Evolutionary conservation across 2,329 filamentous ascomycete genomes (phyloP), one percentile per base, ranked within the genome.

Genomic region (Epichloe coenophiala): DNA sequence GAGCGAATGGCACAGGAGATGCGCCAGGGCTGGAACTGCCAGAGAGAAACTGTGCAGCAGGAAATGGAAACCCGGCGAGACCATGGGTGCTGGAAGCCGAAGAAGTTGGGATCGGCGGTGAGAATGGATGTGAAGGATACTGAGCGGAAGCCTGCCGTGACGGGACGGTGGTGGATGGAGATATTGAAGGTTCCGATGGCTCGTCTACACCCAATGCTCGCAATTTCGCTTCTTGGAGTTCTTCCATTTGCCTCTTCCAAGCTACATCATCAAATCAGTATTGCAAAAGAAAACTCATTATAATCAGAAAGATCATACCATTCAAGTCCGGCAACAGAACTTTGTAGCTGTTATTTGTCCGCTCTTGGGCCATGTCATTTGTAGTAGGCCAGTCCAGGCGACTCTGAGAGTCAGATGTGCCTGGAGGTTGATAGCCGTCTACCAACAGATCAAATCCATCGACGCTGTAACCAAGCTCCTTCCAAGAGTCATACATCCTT

Each of bases 201-300:
- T 93, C 87, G 5, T 84, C 81, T 37, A 82, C 93, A 56, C 93
- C 93, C 50, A 98, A 75, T 47, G 91, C 90, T 54, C 89, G 83
- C 48, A 98, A 74, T 69, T 96, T 98, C 54, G 91, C 88, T 69
- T 98, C 93, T 58, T 87, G 82, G 37, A 97, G 72, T 57, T 85
- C 83, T 50, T 85, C 78, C 52, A 90, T 85, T 65, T 97, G 95
- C 27, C 81, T 74, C 60, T 88, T 84, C 78, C 78, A 81, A 1
- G 76, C 75, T 75, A 51, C 15, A 49, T 4, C 47, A 27, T 40
- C 2, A 47, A 31, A 31, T 59, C 60, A 60, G 48, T 49, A 5
- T 31, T 27, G 43, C 7, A 44, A 27, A 41, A 19, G 15, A 6
- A 36, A 9, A 15, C 19, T 33, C 11, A 41, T 6, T 13, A 27